phyloP scores from a whole-genome alignment of 2,329 filamentous ascomycete species.

The Botryosphaeria dothidea region DNA sequence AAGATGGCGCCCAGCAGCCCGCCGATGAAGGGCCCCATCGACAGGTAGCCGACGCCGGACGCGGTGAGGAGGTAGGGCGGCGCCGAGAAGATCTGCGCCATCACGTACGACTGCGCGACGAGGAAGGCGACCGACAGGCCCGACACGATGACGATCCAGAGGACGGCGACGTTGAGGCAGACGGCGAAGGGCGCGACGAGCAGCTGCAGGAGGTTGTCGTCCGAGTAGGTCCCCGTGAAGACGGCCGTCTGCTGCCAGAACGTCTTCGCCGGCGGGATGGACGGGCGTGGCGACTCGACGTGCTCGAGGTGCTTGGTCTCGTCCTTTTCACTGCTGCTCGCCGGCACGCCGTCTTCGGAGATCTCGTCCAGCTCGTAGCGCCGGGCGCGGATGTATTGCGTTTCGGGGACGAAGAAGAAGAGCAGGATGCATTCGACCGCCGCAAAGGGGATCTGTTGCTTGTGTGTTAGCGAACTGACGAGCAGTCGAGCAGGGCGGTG shows the following conservation, averaged over 20 bases:
- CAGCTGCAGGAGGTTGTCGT: slow-evolving; percentile 41
- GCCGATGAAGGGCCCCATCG: slow-evolving; percentile 37
- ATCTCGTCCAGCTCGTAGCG: slow-evolving; percentile 23
- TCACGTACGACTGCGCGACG: slow-evolving; percentile 45
- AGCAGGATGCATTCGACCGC: slow-evolving; percentile 47
- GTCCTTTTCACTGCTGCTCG: background rate
- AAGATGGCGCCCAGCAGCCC: slow-evolving; percentile 39
- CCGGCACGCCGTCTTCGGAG: background rate
- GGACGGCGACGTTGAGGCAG: slow-evolving; percentile 53
- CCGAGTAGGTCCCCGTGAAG: slow-evolving; percentile 41
- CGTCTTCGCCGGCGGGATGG: slow-evolving; percentile 33
- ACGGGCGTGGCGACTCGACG: background rate
- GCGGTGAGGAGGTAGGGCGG: slow-evolving; percentile 42
- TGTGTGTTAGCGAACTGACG: slow-evolving; percentile 39
- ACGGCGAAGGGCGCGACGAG: slow-evolving; percentile 49
- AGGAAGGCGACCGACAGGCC: slow-evolving; percentile 46
- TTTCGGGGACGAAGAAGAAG: slow-evolving; percentile 54
- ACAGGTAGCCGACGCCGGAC: slow-evolving; percentile 49
- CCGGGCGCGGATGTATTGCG: slow-evolving; percentile 47
- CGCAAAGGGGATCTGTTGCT: slow-evolving; percentile 28
- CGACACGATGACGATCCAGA: slow-evolving; percentile 52
- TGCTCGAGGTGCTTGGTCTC: slow-evolving; percentile 8
- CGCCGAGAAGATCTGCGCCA: slow-evolving; percentile 44
- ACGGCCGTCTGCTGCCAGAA: slow-evolving; percentile 38
- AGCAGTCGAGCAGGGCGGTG: slow-evolving; percentile 40